Conservation (phyloP, 2,329 filamentous ascomycete species). For the Aspergillus aculeatus region DNA sequence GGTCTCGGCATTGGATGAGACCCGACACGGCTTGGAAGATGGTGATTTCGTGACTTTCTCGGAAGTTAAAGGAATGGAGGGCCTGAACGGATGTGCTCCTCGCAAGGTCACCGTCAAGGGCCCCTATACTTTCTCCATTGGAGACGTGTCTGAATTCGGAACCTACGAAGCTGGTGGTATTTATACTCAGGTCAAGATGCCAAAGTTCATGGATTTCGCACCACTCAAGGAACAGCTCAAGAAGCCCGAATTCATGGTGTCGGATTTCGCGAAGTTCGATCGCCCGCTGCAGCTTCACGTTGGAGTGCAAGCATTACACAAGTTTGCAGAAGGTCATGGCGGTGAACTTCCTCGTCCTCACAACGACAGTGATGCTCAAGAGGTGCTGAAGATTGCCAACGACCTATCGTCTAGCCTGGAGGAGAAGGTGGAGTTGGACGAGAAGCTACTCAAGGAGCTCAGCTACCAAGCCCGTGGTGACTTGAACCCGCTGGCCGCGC, state of each 20-base stretch:
- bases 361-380: constrained; percentile 77
- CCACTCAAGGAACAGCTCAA: constrained; percentile 73
- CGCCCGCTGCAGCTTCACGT: constrained; percentile 88
- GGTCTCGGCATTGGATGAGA: constrained; percentile 91
- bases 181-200: constrained; percentile 98
- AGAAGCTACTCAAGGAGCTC: constrained; percentile 88
- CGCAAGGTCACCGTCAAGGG: constrained; percentile 92
- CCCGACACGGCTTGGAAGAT: constrained; percentile 90
- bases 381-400: constrained; percentile 73
- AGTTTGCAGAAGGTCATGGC: constrained; percentile 70
- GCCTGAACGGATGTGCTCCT: constrained; percentile 76
- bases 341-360: constrained; percentile 77
- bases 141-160: constrained; percentile 83
- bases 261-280: constrained; percentile 97
- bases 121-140: constrained; percentile 96
- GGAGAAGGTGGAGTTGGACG: constrained; percentile 79
- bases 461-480: constrained; percentile 94
- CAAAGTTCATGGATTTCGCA: constrained; percentile 88
- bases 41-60: constrained; percentile 95
- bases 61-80: constrained; percentile 90
- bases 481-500: constrained; percentile 85
- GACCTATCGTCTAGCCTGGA: constrained; percentile 65
- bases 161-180: constrained; percentile 85
- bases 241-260: constrained; percentile 84
- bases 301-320: constrained; percentile 87